phyloP scores from a whole-genome alignment of 768 basidiomycete genomes.

The Neoboletus brunneissimus region DNA sequence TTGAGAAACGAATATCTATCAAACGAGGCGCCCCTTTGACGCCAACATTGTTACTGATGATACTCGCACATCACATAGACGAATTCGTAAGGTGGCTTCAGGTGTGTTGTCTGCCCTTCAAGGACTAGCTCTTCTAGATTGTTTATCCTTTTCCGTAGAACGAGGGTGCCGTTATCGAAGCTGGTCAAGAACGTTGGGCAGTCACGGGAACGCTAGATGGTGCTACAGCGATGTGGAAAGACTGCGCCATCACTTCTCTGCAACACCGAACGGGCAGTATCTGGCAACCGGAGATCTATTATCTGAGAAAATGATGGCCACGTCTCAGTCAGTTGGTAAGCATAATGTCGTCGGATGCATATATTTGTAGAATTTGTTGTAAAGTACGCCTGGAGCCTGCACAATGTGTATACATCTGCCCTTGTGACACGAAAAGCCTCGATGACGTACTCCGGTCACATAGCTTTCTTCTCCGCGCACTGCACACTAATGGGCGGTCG shows the following conservation, averaged over 20 bases:
- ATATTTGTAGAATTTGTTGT: conserved; percentile 5
- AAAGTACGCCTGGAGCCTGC: conserved; percentile 15
- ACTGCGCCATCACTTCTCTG: conserved; percentile 39
- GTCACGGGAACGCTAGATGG: conserved; percentile 25
- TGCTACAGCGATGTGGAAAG: conserved; percentile 24
- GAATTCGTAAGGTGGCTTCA: conserved; percentile 31
- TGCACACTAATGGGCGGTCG: neutral
- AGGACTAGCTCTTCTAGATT: neutral
- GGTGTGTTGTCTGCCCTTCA: conserved; percentile 22
- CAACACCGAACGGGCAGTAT: conserved; percentile 39
- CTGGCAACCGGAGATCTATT: conserved; percentile 46
- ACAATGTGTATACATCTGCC: conserved; percentile 2
- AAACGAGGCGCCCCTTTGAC: conserved; percentile 32
- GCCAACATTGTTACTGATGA: conserved; percentile 30
- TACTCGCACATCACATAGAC: conserved; percentile 31
- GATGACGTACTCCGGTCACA: conserved; percentile 1
- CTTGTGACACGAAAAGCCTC: neutral
- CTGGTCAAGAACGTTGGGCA: conserved; percentile 39
- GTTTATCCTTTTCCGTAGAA: conserved; percentile 16
- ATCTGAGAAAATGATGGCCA: conserved; percentile 13
- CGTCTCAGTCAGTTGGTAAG: neutral
- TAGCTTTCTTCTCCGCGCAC: neutral
- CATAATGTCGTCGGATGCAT: conserved; percentile 6
- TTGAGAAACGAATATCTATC: conserved; percentile 38
- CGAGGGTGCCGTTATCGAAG: conserved; percentile 30